Percentiles rank a stretch among this genome's conserved stretches.
Evolutionary conservation across 2,329 filamentous ascomycete species (phyloP).

Genomic region (Mycosphaerelloides madeirae): DNA sequence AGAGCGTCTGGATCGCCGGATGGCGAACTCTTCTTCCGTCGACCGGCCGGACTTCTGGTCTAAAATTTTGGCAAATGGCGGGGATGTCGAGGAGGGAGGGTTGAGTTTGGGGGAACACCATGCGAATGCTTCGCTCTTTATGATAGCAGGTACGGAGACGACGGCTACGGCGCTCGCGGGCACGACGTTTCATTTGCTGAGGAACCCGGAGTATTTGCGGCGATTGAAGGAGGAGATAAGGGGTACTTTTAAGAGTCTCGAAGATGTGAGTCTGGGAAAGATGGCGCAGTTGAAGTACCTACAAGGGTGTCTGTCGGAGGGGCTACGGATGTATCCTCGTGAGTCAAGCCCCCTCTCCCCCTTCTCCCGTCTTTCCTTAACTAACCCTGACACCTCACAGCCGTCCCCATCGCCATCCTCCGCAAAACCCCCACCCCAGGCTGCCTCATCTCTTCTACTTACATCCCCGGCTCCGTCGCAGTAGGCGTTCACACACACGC

Average conservation of each 20-base stretch:
- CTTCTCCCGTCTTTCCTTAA: too few species aligned
- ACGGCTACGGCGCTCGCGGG: neutral
- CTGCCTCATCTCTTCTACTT: conserved; percentile 13
- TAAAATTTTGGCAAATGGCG: conserved; percentile 17
- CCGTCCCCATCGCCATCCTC: neutral
- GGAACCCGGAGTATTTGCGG: neutral
- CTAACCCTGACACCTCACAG: too few species aligned
- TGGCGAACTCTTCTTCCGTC: conserved; percentile 20
- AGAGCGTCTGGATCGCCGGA: conserved; percentile 24
- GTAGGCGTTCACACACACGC: conserved; percentile 13
- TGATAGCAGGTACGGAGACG: conserved; percentile 37
- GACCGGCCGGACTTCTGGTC: conserved; percentile 26
- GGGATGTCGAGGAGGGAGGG: conserved; percentile 3
- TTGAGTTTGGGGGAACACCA: conserved; percentile 30
- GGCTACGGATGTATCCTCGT: neutral
- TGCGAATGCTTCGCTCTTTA: conserved; percentile 30
- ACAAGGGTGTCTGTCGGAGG: neutral
- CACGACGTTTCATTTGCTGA: neutral
- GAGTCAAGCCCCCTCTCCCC: too few species aligned
- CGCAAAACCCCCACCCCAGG: conserved; percentile 4
- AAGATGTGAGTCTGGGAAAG: neutral
- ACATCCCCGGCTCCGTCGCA: conserved; percentile 9
- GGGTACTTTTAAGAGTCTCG: neutral
- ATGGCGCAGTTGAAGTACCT: neutral
- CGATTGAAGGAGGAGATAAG: neutral